Evolutionary conservation across 306 rosid species (phyloP).

Genomic region (Gleditsia sinensis): DNA sequence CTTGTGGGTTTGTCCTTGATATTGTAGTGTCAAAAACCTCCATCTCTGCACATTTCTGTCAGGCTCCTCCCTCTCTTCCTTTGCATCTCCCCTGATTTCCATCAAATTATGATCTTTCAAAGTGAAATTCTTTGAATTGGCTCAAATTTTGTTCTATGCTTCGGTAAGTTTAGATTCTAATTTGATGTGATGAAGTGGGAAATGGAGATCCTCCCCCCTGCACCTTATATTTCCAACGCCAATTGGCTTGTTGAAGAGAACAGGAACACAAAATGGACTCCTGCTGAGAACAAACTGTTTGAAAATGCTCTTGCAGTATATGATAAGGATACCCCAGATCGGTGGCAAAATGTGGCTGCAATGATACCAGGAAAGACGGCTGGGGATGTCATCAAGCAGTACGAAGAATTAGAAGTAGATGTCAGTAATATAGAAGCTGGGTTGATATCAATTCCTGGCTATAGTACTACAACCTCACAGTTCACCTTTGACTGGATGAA

Average conservation of each 20-base stretch:
- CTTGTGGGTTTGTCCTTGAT: slow-evolving; percentile 61
- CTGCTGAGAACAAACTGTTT: slow-evolving; percentile 81
- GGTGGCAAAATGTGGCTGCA: slow-evolving; percentile 84
- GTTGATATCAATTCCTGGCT: slow-evolving; percentile 76
- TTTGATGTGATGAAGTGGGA: slow-evolving; percentile 62
- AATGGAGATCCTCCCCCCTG: slow-evolving; percentile 73
- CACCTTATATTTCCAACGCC: slow-evolving; percentile 49
- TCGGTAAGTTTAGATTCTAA: slow-evolving; percentile 15
- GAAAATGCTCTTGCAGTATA: slow-evolving; percentile 87
- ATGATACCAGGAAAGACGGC: slow-evolving; percentile 83
- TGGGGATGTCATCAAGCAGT: slow-evolving; percentile 71
- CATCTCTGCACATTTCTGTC: slow-evolving; percentile 47
- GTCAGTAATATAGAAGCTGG: slow-evolving; percentile 86
- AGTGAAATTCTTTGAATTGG: slow-evolving; percentile 6
- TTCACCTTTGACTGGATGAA: slow-evolving; percentile 83
- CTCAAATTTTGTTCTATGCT: slow-evolving; percentile 30
- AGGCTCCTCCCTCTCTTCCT: slow-evolving; percentile 22
- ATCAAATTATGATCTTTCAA: too few relatives aligned
- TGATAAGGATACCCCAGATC: slow-evolving; percentile 79
- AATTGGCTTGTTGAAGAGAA: slow-evolving; percentile 58
- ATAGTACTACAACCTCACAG: slow-evolving; percentile 46
- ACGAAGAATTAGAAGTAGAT: slow-evolving; percentile 75
- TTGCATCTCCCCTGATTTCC: slow-evolving; percentile 33
- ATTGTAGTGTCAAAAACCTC: slow-evolving; percentile 45
- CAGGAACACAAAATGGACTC: slow-evolving; percentile 70